Conservation (phyloP, 345 rosid genomes). For the Pistacia atlantica region DNA sequence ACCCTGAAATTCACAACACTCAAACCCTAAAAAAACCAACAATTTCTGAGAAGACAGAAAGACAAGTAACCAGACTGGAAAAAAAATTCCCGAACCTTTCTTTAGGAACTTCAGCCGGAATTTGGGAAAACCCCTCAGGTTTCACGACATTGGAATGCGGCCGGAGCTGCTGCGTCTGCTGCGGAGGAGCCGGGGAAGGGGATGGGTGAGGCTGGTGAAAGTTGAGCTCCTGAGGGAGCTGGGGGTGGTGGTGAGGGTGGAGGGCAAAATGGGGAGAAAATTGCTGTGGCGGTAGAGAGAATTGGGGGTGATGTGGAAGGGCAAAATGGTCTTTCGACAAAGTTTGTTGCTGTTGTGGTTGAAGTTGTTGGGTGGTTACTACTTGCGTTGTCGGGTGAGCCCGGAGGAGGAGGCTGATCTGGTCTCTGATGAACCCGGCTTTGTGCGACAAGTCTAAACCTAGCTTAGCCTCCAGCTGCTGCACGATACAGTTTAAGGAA, state of each 20-base stretch:
- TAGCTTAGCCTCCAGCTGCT: slow-evolving; percentile 79
- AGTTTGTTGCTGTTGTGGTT: slow-evolving; percentile 22
- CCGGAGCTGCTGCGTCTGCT: slow-evolving; percentile 28
- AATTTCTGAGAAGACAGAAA: background rate
- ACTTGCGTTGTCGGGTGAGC: slow-evolving; percentile 39
- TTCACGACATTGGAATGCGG: slow-evolving; percentile 20
- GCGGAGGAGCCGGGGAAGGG: slow-evolving; percentile 27
- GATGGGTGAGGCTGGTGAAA: slow-evolving; percentile 55
- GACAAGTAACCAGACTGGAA: background rate
- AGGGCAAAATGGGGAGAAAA: slow-evolving; percentile 54
- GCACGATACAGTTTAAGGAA: slow-evolving; percentile 73
- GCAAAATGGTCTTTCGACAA: slow-evolving; percentile 58
- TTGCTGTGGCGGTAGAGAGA: slow-evolving; percentile 43
- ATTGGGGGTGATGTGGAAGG: slow-evolving; percentile 54
- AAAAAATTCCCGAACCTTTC: slow-evolving; percentile 54
- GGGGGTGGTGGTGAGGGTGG: slow-evolving; percentile 35
- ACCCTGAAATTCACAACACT: slow-evolving; percentile 15
- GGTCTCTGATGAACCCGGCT: slow-evolving; percentile 76
- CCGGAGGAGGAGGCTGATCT: slow-evolving; percentile 74
- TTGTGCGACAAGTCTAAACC: slow-evolving; percentile 86
- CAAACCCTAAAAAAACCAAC: slow-evolving; percentile 15
- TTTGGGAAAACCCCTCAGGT: slow-evolving; percentile 30
- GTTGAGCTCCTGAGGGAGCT: slow-evolving; percentile 60
- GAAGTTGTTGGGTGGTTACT: slow-evolving; percentile 17
- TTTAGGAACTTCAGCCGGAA: slow-evolving; percentile 43